Base-by-base conservation (phyloP, 83 land plant species). In the Thuja plicata region DNA sequence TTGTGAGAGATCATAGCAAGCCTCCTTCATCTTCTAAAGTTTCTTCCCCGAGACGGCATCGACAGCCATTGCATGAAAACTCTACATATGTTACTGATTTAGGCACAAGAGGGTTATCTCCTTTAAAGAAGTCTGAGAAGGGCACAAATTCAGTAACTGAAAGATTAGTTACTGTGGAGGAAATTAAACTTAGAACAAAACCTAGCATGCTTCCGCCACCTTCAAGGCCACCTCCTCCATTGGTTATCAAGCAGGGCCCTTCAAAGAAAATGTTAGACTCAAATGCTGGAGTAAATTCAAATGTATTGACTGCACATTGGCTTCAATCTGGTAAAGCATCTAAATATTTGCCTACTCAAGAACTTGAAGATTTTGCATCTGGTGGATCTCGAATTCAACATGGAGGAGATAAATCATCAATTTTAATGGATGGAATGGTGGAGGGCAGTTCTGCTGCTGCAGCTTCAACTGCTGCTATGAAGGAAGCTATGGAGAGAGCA, bases 181-280 rank as follows among this genome's bases (percentile, higher is more conserved):
- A 95, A 90, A 91, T 97, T 87, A 94, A 96, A 87, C 94, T 97
- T 74, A 91, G 92, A 40, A 97, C 98, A 16, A 91, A 93, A 87
- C 98, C 97, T 41, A 95, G 97, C 74, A 88, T 37, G 85, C 94
- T 94, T 77, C 98, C 97, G 57, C 97, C 98, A 37, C 98, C 98
- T 84, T 91, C 97, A 74, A 94, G 98, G 84, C 94, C 96, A 17
- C 96, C 98, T 85, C 98, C 98, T 89, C 89, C 89, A 3, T 15
- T 90, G 19, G 41, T 48, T 3, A 54, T 54, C 70, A 89, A 89
- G 71, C 90, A 91, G 37, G 81, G 89, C 16, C 89, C 86, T 0
- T 55, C 87, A 2, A 86, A 60, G 71, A 57, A 86, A 86, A 86
- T 17, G 27, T 43, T 50, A 48, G 60, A 85, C 38, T 43, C 86